Base-by-base conservation (phyloP, 306 rosid species). In the Dicorynia guianensis region DNA sequence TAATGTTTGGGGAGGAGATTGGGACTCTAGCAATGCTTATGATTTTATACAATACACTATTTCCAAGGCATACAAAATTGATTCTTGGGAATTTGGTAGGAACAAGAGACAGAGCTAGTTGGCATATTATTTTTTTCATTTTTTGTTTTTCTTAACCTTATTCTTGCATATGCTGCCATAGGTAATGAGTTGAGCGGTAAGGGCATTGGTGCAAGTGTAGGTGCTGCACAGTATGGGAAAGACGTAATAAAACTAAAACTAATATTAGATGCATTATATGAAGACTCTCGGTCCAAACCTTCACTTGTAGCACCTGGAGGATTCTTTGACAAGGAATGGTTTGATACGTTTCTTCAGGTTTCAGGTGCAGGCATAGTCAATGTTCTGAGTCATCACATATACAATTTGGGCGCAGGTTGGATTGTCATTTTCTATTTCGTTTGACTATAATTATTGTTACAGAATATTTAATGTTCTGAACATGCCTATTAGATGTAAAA, bases 81-180 rank as follows among this genome's bases (percentile, higher is more conserved):
- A 87, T 79, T 92, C 99, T 13, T 95, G 97, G 97, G 99, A 95
- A 72, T 95, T 90, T 63, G 99, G 99, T 95, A 92, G 72, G 76
- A 82, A 40, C 62, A 46, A 25, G 34, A 63, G 69, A 76, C 48
- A 68, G 40, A 55, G 34, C 74, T 80, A 17, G 48, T 84, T 71
- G 17, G 67, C 17, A 10, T 63, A 62, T 67, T 63, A 60, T 4
- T 61, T 64, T 25, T 49, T 11, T 34, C 39, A 62, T 80, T 53
- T 42, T 49, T 11, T 34, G 43, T 66, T 80, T 53, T 42, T 13
- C 78, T 66, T 79, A 65, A 74, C 30, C 77, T 77, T 44, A 48
- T 77, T 62, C 38, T 50, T 77, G 84, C 49, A 66, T 38, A 38
- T 82, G 61, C 66, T 63, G 59, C 34, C 68, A 71, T 71, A 95